A percentile compares a stretch with the other conserved stretches of the same genome.
Conservation (phyloP, 768 basidiomycete genomes). For the Coprinopsis strossmayeri region DNA sequence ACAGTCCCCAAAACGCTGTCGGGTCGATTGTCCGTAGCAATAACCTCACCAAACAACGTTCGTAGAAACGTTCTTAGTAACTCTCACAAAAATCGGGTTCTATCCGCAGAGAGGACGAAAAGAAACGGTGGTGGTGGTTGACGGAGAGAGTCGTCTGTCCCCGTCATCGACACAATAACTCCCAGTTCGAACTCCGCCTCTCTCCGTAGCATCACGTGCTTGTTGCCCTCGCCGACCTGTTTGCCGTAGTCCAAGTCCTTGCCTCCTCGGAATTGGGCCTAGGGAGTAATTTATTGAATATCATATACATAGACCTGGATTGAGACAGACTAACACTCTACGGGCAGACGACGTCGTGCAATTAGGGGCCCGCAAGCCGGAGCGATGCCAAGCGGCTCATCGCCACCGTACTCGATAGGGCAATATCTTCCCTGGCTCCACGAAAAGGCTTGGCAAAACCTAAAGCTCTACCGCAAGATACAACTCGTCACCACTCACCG, state of each 20-base stretch:
- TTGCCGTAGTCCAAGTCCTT: no score
- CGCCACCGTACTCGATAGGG: no score
- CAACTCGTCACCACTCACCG: background rate
- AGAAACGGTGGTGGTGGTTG: constrained; percentile 16
- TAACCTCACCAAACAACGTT: constrained; percentile 6
- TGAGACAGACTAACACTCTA: no score
- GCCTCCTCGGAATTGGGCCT: no score
- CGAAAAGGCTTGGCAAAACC: background rate
- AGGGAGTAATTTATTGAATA: no score
- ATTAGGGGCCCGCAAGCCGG: no score
- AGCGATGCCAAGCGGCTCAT: no score
- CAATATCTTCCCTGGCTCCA: background rate
- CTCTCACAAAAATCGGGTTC: constrained; percentile 4
- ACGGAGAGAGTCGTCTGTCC: constrained; percentile 8
- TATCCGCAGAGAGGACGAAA: constrained; percentile 10
- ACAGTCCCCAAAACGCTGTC: constrained; percentile 13
- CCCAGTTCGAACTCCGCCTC: constrained; percentile 13
- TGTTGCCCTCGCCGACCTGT: no score
- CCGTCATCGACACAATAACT: constrained; percentile 7
- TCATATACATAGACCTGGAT: no score
- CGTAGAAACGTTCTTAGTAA: background rate
- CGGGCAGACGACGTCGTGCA: no score
- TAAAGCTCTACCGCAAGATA: background rate
- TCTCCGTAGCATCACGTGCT: background rate
- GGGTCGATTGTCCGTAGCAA: constrained; percentile 22